Percentiles rank a stretch among this genome's conserved stretches.
Conservation (phyloP, 371 early-diverging fungal genomes). For the Mucor velutinosus region DNA sequence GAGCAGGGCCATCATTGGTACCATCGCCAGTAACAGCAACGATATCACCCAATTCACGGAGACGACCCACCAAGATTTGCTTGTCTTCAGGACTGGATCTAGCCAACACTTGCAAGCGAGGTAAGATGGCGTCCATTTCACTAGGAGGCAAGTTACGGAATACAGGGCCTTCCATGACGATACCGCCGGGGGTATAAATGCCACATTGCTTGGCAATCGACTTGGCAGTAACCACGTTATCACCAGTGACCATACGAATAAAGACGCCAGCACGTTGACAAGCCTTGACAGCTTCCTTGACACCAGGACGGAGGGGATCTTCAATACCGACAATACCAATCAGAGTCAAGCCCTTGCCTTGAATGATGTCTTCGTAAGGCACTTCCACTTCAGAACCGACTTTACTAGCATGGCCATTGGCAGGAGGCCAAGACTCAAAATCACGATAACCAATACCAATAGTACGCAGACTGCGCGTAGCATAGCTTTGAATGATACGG, state of each 20-base stretch:
- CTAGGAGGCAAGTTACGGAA: slow-evolving; percentile 58
- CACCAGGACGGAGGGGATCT: slow-evolving; percentile 72
- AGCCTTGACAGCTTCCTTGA: slow-evolving; percentile 61
- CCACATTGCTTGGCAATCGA: slow-evolving; percentile 70
- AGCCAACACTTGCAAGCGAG: slow-evolving; percentile 70
- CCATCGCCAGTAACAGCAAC: slow-evolving; percentile 86
- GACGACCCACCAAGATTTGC: slow-evolving; percentile 60
- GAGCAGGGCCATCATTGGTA: slow-evolving; percentile 72
- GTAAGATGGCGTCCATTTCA: slow-evolving; percentile 62
- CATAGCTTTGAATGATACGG: slow-evolving; percentile 63
- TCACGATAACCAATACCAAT: slow-evolving; percentile 74
- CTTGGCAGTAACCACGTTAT: slow-evolving; percentile 70
- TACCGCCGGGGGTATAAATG: slow-evolving; percentile 62
- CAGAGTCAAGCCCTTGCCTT: slow-evolving; percentile 46
- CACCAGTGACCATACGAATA: slow-evolving; percentile 85
- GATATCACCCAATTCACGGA: slow-evolving; percentile 64
- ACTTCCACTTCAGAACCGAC: slow-evolving; percentile 41
- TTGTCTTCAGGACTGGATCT: slow-evolving; percentile 76
- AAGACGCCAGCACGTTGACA: slow-evolving; percentile 76
- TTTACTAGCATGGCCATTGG: slow-evolving; percentile 25
- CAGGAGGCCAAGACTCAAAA: slow-evolving; percentile 59
- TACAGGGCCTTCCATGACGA: slow-evolving; percentile 68
- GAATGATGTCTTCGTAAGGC: slow-evolving; percentile 49
- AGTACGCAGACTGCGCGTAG: slow-evolving; percentile 63
- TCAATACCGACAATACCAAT: slow-evolving; percentile 69